A percentile compares a stretch with the other conserved stretches of the same genome.
Conservation (phyloP, 2,329 filamentous ascomycete species). For the Arthroderma sp. region DNA sequence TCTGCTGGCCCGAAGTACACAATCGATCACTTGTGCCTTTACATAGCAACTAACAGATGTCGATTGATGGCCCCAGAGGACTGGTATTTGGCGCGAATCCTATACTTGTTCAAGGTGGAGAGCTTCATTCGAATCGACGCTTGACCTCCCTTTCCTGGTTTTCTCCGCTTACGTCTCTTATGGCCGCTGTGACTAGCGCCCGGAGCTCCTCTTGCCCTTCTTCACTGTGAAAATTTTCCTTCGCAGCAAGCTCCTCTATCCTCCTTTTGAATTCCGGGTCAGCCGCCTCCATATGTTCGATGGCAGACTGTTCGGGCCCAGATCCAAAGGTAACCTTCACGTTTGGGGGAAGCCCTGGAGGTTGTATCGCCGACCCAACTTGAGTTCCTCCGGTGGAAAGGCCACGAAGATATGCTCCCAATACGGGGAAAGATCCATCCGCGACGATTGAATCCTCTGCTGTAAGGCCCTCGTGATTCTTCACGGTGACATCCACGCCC, state of each 20-base stretch:
- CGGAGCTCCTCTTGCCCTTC: conserved; percentile 69
- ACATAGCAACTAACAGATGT: no score
- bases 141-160: conserved; percentile 52
- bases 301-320: conserved; percentile 44
- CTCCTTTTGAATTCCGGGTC: conserved; percentile 73
- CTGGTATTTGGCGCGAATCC: neutral
- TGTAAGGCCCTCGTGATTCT: conserved; percentile 63
- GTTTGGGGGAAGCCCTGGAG: conserved; percentile 57
- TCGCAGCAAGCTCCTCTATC: conserved; percentile 77
- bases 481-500: conserved; percentile 50
- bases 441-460: conserved; percentile 66
- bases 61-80: neutral
- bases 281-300: conserved; percentile 48
- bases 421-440: conserved; percentile 64
- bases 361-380: conserved; percentile 24
- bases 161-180: conserved; percentile 52
- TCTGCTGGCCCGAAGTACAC: no score
- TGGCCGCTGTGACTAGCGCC: conserved; percentile 64
- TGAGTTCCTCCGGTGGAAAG: conserved; percentile 18
- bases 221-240: conserved; percentile 70
- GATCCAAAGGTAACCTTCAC: conserved; percentile 66
- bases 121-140: conserved; percentile 42
- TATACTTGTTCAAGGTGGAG: no score
- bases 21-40: no score
- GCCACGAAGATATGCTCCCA: conserved; percentile 56